Base-by-base conservation (phyloP, 169 alveolate genomes). In the Eimeria maxima region DNA sequence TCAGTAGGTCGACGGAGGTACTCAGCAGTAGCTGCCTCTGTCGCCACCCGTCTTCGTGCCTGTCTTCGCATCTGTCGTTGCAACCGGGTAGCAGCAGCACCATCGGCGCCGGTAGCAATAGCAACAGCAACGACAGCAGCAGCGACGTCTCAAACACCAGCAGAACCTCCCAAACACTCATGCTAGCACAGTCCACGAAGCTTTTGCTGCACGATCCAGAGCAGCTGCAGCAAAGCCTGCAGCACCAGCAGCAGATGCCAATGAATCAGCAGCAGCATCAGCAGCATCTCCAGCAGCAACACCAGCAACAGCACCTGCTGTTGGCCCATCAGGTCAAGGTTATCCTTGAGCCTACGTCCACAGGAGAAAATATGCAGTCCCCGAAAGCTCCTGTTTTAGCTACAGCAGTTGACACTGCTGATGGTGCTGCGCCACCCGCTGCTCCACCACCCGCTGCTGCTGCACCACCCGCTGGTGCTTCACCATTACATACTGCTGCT, bases 21-120 rank as follows among this genome's bases (percentile, higher is more conserved):
- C 38, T 22, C 89, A 78, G n/a, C 67, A 78, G 89, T 67, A 78
- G 44, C 89, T 45, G 89, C 22, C 88, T 76, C 65, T 76, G 27
- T 45, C 29, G 14, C 13, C 88, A 47, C 29, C 63, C 29, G 6
- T 71, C 81, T 71, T 24, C 29, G 81, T 13, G 50, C 14, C 63
- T 76, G 88, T 20, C 50, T 76, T 18, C 88, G 33, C 57, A 22
- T 47, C 63, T 11, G 2, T 8, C 88, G 1, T 38, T 45, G 3
- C 67, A 45, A n/a, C 16, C 87, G 4, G 18, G 10, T 24, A 45
- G 69, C 24, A 78, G 55, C 57, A 44, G 38, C 89, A 78, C 45
- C 89, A 29, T 4, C 84, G n/a, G 24, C 42, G n/a, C n/a, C 8
- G 7, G 42, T 44, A 65, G 78, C 78, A 55, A 29, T 16, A 81